Percentiles rank a stretch among this genome's conserved stretches.
Evolutionary conservation across 371 early-diverging fungal species (phyloP).

Genomic region (Mortierella polycephala): DNA sequence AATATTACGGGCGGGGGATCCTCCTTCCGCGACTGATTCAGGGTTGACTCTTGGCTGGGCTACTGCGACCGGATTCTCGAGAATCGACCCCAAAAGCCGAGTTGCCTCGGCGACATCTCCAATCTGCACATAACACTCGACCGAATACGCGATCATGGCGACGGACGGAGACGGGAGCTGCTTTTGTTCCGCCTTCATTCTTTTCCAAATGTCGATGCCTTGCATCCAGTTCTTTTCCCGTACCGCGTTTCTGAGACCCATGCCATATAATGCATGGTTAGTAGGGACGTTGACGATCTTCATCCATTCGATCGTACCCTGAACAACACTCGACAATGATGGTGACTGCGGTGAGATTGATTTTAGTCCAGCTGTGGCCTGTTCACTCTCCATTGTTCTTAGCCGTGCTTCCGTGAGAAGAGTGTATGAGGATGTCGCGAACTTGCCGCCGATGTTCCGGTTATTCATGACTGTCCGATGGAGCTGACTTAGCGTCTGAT

Average conservation of each 20-base stretch:
- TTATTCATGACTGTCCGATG: slow-evolving; percentile 9
- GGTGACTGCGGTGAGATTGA: background rate
- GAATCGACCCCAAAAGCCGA: slow-evolving; percentile 9
- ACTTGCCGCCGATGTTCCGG: background rate
- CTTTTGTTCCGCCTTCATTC: slow-evolving; percentile 1
- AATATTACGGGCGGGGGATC: background rate
- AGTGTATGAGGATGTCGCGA: slow-evolving; percentile 6
- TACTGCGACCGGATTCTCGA: slow-evolving; percentile 5
- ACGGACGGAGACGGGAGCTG: background rate
- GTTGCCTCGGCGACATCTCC: slow-evolving; percentile 8
- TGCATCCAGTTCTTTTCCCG: slow-evolving; percentile 23
- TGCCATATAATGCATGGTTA: slow-evolving; percentile 12
- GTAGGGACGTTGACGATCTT: background rate
- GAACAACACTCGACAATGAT: slow-evolving; percentile 5
- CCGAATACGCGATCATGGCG: slow-evolving; percentile 1
- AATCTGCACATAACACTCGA: slow-evolving; percentile 20
- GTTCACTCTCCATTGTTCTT: background rate
- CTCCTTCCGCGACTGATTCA: background rate
- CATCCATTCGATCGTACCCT: slow-evolving; percentile 29
- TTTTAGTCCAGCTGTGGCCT: background rate
- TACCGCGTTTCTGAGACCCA: slow-evolving; percentile 25
- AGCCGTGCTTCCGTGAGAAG: slow-evolving; percentile 21
- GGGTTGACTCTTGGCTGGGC: background rate
- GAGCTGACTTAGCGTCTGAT: slow-evolving; percentile 8
- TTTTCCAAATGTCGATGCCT: slow-evolving; percentile 26